Percentiles rank a stretch among this genome's conserved stretches.
These are phyloP conservation scores for Trichoderma lentiforme DNA, from an alignment of 2,329 filamentous ascomycete genomes.

Conservation along the genomic window DNA sequence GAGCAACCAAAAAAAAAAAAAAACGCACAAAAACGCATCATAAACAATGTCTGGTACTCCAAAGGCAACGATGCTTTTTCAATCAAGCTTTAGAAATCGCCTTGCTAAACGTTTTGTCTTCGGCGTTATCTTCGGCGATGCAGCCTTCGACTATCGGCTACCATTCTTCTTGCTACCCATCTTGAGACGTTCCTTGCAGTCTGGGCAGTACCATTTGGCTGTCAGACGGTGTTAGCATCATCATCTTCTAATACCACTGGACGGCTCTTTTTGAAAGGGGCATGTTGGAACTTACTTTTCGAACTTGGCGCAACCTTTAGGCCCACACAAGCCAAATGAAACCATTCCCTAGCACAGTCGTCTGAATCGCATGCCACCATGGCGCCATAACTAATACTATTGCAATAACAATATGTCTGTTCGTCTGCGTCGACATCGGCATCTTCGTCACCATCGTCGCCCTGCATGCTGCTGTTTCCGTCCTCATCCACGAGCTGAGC, in stretches of 20 bases:
- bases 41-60: not conserved
- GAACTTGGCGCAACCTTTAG: constrained; percentile 73
- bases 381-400: constrained; percentile 75
- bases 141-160: constrained; percentile 37
- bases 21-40: not conserved
- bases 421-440: constrained; percentile 69
- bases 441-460: constrained; percentile 36
- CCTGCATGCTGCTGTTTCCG: constrained; percentile 40
- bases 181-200: constrained; percentile 67
- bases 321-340: constrained; percentile 78
- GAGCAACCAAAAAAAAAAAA: not conserved
- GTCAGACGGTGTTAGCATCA: constrained; percentile 14
- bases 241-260: not conserved
- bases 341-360: constrained; percentile 74
- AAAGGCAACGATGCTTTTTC: not conserved
- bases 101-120: not conserved
- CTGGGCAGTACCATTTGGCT: constrained; percentile 82
- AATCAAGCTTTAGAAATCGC: not conserved
- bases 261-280: not conserved
- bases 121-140: not conserved
- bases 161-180: constrained; percentile 51
- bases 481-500: constrained; percentile 40
- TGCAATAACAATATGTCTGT: constrained; percentile 75
- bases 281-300: constrained; percentile 56
- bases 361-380: constrained; percentile 80